phyloP scores from a whole-genome alignment of 2,329 filamentous ascomycete genomes.

The Fusarium continuum region DNA sequence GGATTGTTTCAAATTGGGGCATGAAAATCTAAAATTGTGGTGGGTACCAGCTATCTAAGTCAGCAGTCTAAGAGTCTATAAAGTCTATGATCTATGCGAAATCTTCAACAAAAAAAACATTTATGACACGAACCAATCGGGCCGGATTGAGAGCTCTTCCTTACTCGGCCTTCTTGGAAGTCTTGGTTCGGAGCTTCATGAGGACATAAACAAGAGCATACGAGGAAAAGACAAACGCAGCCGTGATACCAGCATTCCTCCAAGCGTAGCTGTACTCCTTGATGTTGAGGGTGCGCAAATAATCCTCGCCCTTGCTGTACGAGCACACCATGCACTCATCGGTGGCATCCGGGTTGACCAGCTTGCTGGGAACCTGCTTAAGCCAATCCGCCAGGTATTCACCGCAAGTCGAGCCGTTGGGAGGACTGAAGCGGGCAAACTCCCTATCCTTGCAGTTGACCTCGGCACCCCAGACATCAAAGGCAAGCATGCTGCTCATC shows the following conservation, averaged over 20 bases:
- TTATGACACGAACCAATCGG: not conserved
- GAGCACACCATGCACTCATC: slow-evolving; percentile 68
- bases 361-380: slow-evolving; percentile 53
- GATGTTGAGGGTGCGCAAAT: slow-evolving; percentile 67
- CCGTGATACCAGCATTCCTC: slow-evolving; percentile 70
- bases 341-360: slow-evolving; percentile 68
- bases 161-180: slow-evolving; percentile 56
- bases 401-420: slow-evolving; percentile 62
- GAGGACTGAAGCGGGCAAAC: slow-evolving; percentile 62
- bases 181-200: slow-evolving; percentile 61
- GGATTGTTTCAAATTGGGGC: too few relatives aligned
- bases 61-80: not conserved
- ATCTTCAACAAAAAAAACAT: not conserved
- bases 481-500: slow-evolving; percentile 64
- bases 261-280: slow-evolving; percentile 70
- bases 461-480: slow-evolving; percentile 57
- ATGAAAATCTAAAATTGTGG: not conserved
- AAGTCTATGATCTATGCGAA: slow-evolving; percentile 5
- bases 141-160: not conserved
- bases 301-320: slow-evolving; percentile 67
- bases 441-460: slow-evolving; percentile 60
- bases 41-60: not conserved
- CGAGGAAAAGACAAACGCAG: slow-evolving; percentile 63
- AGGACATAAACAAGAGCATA: slow-evolving; percentile 59
- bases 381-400: slow-evolving; percentile 66